These are phyloP conservation scores for Phlebopus sp. DNA, from an alignment of 1,284 basidiomycete genomes.

Conservation along the genomic window DNA sequence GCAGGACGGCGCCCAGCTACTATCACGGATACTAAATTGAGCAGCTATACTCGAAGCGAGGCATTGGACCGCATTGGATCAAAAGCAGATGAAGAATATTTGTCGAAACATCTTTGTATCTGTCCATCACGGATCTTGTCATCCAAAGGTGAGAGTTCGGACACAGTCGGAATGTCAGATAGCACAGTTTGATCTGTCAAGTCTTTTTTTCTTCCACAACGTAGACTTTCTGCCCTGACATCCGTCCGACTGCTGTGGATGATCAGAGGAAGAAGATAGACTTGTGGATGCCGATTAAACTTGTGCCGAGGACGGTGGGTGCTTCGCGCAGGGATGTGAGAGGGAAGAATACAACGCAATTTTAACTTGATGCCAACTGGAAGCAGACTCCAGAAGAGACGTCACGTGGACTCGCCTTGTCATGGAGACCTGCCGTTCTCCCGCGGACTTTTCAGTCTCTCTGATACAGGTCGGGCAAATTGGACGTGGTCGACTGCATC, in stretches of 20 bases:
- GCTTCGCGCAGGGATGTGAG: no score
- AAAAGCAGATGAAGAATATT: slow-evolving; percentile 16
- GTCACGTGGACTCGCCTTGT: slow-evolving; percentile 8
- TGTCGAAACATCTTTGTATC: background rate
- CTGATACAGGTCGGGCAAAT: slow-evolving; percentile 3
- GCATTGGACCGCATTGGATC: slow-evolving; percentile 13
- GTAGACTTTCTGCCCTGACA: no score
- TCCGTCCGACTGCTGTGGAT: no score
- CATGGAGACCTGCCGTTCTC: slow-evolving; percentile 29
- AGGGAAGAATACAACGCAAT: no score
- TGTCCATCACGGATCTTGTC: slow-evolving; percentile 18
- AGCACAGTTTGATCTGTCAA: no score
- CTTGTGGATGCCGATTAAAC: no score
- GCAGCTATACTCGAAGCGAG: slow-evolving; percentile 7
- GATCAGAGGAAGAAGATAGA: no score
- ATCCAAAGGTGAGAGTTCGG: background rate
- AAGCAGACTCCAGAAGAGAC: no score
- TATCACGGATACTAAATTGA: background rate
- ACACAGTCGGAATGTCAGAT: no score
- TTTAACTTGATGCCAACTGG: no score
- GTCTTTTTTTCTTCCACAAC: no score
- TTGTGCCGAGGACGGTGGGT: no score
- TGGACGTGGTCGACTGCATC: slow-evolving; percentile 3
- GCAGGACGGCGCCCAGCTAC: background rate
- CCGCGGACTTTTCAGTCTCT: slow-evolving; percentile 25